Percentiles rank a stretch among this genome's conserved stretches.
Evolutionary conservation across 805 yeast genomes (phyloP).

Genomic region (Grigorovia yakushimaensis): DNA sequence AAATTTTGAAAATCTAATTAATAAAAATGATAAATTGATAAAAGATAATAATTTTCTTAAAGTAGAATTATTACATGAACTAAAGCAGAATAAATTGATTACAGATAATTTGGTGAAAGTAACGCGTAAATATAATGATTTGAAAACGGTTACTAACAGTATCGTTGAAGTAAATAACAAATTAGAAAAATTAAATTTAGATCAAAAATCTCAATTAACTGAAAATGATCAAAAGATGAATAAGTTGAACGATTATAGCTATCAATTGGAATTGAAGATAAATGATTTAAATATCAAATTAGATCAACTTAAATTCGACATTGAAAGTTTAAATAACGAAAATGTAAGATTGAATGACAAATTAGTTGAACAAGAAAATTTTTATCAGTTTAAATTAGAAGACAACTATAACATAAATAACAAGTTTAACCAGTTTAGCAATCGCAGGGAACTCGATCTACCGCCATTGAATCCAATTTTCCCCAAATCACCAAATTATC

Average conservation of each 20-base stretch:
- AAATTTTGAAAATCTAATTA: conserved; percentile 4
- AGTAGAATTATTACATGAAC: conserved; percentile 26
- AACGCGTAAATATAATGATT: conserved; percentile 24
- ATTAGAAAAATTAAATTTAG: conserved; percentile 19
- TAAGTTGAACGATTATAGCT: conserved; percentile 18
- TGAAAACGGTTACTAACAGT: conserved; percentile 9
- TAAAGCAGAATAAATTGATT: conserved; percentile 27
- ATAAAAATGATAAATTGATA: conserved; percentile 6
- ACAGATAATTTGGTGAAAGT: conserved; percentile 30
- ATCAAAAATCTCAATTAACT: conserved; percentile 15
- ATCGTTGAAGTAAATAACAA: conserved; percentile 7
- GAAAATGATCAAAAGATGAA: conserved; percentile 24
- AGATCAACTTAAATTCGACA: not conserved
- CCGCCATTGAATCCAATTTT: too few species aligned
- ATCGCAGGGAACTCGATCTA: too few species aligned
- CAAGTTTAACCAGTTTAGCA: too few species aligned
- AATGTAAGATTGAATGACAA: not conserved
- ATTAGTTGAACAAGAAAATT: not conserved
- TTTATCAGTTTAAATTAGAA: not conserved
- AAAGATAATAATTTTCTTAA: conserved; percentile 21
- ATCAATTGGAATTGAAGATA: not conserved
- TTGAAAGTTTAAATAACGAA: not conserved
- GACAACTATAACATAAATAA: not conserved
- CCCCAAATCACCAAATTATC: too few species aligned
- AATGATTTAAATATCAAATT: not conserved